These are phyloP conservation scores for Diplotaxis tenuifolia DNA, from an alignment of 345 rosid species.

Conservation along the genomic window DNA sequence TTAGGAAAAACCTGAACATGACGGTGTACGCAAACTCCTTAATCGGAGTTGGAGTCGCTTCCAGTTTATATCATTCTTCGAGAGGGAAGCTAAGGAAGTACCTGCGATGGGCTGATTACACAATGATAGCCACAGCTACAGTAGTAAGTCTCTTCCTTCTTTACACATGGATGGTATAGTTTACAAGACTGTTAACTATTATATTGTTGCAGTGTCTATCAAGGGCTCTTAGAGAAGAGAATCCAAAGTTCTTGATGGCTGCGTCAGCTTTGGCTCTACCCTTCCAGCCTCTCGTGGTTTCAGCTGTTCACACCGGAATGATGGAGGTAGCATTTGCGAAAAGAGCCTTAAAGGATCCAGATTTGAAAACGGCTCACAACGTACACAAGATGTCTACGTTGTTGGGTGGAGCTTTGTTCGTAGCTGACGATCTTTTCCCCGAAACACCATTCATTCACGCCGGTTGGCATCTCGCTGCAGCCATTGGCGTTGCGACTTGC, in stretches of 20 bases:
- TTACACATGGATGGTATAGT: not conserved
- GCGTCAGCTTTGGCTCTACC: conserved; percentile 75
- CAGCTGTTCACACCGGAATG: conserved; percentile 90
- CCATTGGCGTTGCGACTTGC: conserved; percentile 85
- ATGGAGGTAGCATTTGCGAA: conserved; percentile 97
- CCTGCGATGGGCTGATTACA: conserved; percentile 86
- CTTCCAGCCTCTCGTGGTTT: conserved; percentile 88
- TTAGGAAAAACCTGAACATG: conserved; percentile 67
- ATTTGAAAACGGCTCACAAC: conserved; percentile 62
- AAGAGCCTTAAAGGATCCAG: conserved; percentile 78
- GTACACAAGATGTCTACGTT: conserved; percentile 67
- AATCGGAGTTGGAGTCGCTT: conserved; percentile 87
- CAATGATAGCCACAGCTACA: conserved; percentile 88
- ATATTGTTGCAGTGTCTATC: conserved; percentile 66
- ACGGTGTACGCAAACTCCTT: conserved; percentile 91
- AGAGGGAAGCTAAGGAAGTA: conserved; percentile 74
- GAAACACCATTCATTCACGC: conserved; percentile 84
- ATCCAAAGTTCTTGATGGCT: conserved; percentile 88
- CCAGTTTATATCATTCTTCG: conserved; percentile 86
- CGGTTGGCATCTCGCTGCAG: conserved; percentile 98
- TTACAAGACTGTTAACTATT: not conserved
- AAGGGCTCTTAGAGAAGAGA: conserved; percentile 77
- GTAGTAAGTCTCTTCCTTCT: conserved; percentile 50
- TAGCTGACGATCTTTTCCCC: conserved; percentile 84
- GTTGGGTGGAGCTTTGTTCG: conserved; percentile 83